These are phyloP conservation scores for Boletus rubropictus DNA, from an alignment of 768 basidiomycete genomes.

Conservation along the genomic window DNA sequence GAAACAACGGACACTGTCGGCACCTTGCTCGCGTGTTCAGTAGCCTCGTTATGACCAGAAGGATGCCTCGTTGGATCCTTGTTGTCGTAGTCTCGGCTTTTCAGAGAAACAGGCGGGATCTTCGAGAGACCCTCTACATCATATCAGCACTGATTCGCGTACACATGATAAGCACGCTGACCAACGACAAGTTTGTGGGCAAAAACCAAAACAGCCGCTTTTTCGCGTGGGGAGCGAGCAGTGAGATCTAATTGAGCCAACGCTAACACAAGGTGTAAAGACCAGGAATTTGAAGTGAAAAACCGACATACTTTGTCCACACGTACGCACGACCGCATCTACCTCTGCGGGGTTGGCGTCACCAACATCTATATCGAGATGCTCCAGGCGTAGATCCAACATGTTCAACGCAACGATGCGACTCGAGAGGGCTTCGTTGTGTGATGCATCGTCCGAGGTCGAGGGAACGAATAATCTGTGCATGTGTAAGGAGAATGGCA, in stretches of 20 bases:
- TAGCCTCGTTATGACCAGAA: not conserved
- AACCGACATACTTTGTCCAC: constrained; percentile 61
- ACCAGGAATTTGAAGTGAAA: constrained; percentile 10
- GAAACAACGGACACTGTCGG: constrained; percentile 7
- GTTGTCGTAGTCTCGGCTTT: constrained; percentile 45
- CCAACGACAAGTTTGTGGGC: constrained; percentile 87
- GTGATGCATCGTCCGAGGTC: constrained; percentile 70
- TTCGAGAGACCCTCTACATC: constrained; percentile 62
- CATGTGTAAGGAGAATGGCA: not conserved
- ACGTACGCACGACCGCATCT: constrained; percentile 54
- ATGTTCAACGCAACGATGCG: constrained; percentile 89
- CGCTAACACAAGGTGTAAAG: constrained; percentile 37
- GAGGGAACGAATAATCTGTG: constrained; percentile 72
- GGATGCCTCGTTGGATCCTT: not conserved
- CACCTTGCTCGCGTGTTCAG: not conserved
- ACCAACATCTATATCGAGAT: constrained; percentile 82
- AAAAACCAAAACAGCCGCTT: constrained; percentile 72
- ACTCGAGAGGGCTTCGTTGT: constrained; percentile 85
- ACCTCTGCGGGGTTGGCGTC: constrained; percentile 42
- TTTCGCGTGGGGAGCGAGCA: constrained; percentile 64
- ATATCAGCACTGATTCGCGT: not conserved
- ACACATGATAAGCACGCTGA: constrained; percentile 22
- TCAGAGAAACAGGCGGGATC: constrained; percentile 69
- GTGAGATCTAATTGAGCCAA: constrained; percentile 45
- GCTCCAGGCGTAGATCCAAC: constrained; percentile 81